These are phyloP conservation scores for Fusarium guadeloupense DNA, from an alignment of 2,329 filamentous ascomycete species.

Conservation along the genomic window DNA sequence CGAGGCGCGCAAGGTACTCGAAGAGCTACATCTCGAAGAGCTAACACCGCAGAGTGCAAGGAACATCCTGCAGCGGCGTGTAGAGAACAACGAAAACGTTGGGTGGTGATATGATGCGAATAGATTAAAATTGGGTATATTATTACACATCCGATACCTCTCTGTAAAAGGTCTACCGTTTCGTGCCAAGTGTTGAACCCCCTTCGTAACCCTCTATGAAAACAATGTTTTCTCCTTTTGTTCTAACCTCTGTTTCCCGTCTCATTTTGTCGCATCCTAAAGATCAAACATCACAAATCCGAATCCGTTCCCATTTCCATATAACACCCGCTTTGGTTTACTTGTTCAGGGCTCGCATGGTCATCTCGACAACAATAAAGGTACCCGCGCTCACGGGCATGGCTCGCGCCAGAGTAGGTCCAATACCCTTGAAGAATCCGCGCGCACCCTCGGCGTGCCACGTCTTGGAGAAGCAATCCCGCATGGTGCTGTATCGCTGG, in stretches of 20 bases:
- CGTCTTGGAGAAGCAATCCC: constrained; percentile 87
- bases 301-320: neutral
- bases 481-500: constrained; percentile 82
- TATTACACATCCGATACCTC: constrained; percentile 12
- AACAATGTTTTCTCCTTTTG: constrained; percentile 7
- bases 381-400: constrained; percentile 99
- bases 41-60: constrained; percentile 73
- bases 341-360: constrained; percentile 68
- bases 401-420: constrained; percentile 87
- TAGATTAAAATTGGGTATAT: constrained; percentile 35
- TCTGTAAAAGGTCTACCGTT: constrained; percentile 8
- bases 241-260: constrained; percentile 15
- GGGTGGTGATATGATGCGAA: constrained; percentile 48
- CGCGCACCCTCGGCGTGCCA: constrained; percentile 77
- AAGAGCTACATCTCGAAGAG: constrained; percentile 67
- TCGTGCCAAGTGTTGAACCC: constrained; percentile 11
- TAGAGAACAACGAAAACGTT: constrained; percentile 66
- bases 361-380: constrained; percentile 83
- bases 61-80: constrained; percentile 70
- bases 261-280: constrained; percentile 14
- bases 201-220: constrained; percentile 29
- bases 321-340: neutral
- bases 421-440: constrained; percentile 96
- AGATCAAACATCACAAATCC: neutral
- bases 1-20: constrained; percentile 67